Evolutionary conservation across 1,139 yeast genomes (phyloP), one percentile per base, ranked within the genome.

Genomic region (Hemisphaericaspora xylofermentans): DNA sequence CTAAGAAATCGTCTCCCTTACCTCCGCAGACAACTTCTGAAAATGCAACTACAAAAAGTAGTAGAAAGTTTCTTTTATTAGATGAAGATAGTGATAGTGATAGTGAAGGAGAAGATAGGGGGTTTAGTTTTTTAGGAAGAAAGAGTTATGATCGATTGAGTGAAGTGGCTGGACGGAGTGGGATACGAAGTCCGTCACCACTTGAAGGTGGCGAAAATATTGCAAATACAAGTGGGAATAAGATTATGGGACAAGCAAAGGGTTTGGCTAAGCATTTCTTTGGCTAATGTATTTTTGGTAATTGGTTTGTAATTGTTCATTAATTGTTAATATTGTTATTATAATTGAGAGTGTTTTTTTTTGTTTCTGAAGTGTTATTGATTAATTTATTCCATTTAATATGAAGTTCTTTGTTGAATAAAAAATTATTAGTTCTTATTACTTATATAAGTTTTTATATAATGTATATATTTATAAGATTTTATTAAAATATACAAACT

Each of bases 151-250:
- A 66, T 35, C 66, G 80, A 9, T 58, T 76, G 31, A 74, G 78
- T 38, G 78, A 74, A 48, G 78, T 78, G 17, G 82, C 82, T 2
- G 81, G 74, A 10, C 62, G 57, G 39, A 69, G 59, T 46, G 74
- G 74, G 5, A 66, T 68, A 35, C 52, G 54, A 18, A 59, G 63
- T 54, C 72, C 71, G 12, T 56, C 67, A 16, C 60, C 63, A 4
- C 14, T 5, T 36, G 35, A 31, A 15, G 13, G 14, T 16, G 35
- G n/a, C 4, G 19, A 6, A 4, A 46, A 30, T 24, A 46, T 41
- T 16, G 13, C 14, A 8, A 45, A 45, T 41, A 43, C 36, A 27
- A 15, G 36, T 13, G 41, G 35, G 29, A 26, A 26, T 13, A 17
- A 35, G 18, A 27, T 68, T 15, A 68, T 68, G 38, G 68, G 65